Percentiles rank a stretch among this genome's conserved stretches.
These are phyloP conservation scores for Fusarium poae DNA, from an alignment of 2,329 filamentous ascomycete genomes.

Conservation along the genomic window DNA sequence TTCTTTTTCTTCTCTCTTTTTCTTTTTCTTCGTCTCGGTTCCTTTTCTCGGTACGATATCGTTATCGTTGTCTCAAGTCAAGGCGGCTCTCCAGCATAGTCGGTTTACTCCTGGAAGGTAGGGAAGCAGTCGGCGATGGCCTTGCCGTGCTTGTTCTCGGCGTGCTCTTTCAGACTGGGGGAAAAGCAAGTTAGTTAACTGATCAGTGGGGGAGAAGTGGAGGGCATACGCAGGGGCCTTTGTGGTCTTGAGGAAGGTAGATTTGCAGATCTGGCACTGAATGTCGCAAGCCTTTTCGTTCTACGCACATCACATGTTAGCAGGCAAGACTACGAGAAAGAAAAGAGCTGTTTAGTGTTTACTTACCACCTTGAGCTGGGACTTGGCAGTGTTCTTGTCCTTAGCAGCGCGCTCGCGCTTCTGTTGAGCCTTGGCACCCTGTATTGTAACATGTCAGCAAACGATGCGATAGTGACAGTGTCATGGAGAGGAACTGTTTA, in stretches of 20 bases:
- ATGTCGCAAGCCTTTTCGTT: constrained; percentile 81
- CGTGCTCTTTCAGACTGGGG: constrained; percentile 75
- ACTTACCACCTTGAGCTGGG: constrained; percentile 76
- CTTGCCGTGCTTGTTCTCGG: constrained; percentile 82
- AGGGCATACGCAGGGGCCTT: constrained; percentile 74
- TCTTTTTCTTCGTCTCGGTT: not conserved
- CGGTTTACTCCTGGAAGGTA: constrained; percentile 51
- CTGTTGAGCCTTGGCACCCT: constrained; percentile 76
- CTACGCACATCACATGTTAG: constrained; percentile 56
- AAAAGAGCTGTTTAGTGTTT: not conserved
- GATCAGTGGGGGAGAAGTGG: constrained; percentile 4
- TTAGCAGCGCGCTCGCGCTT: constrained; percentile 80
- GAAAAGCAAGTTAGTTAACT: constrained; percentile 24
- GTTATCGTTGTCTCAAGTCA: not conserved
- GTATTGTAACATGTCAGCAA: constrained; percentile 37
- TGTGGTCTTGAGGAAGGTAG: constrained; percentile 83
- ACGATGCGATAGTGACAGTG: not conserved
- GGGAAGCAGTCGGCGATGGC: constrained; percentile 79
- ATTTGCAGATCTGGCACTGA: constrained; percentile 81
- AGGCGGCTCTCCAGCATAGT: not conserved
- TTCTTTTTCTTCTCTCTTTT: not conserved
- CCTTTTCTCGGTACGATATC: constrained; percentile 29
- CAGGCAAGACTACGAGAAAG: not conserved
- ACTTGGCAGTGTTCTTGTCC: constrained; percentile 70
- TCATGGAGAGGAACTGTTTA: not conserved